Base-by-base conservation (phyloP, 768 basidiomycete species). In the Lactarius psammicola region DNA sequence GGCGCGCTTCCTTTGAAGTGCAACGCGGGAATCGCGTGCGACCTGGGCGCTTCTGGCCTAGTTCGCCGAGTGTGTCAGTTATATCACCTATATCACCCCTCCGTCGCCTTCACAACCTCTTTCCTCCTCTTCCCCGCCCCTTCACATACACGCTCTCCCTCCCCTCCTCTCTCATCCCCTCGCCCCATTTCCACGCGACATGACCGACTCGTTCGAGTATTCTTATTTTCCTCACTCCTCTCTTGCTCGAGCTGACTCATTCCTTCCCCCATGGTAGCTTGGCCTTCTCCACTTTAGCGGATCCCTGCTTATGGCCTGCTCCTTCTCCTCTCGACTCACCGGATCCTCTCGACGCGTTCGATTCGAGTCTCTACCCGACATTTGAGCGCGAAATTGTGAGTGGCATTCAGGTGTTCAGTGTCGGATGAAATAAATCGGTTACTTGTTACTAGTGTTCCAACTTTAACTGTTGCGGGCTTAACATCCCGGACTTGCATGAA, bases 401-500 rank as follows among this genome's bases (percentile, higher is more conserved):
- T 18, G 23, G 20, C 33, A 40, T 18, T 7, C 33, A 20, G 23
- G 1, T 38, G 20, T 58, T 15, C 49, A 4, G 11, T 61, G 8
- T 51, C 18, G 6, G 13, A 11, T 33, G 11, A 60, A 34, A 18
- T 11, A 13, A 9, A 20, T 26, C 11, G 28, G n/a, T 51, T n/a
- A 53, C 57, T 54, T 55, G 62, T 38, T 62, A 26, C 13, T 51
- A 79, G 78, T 80, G 79, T 65, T 75, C 76, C 44, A 74, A 84
- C 74, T 84, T 81, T 70, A 77, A 76, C 36, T 84, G 84, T 69
- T 84, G 84, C 69, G 80, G 79, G 49, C 74, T 78, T 53, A 72
- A 75, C 26, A 78, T 83, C 34, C 70, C 78, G 6, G 80, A 82
- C 73, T 74, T 84, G 44, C 84, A 84, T 69, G 79, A 77, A 44